Evolutionary conservation across 179 eudicot species (phyloP).

Genomic region (Corrigiola litoralis): DNA sequence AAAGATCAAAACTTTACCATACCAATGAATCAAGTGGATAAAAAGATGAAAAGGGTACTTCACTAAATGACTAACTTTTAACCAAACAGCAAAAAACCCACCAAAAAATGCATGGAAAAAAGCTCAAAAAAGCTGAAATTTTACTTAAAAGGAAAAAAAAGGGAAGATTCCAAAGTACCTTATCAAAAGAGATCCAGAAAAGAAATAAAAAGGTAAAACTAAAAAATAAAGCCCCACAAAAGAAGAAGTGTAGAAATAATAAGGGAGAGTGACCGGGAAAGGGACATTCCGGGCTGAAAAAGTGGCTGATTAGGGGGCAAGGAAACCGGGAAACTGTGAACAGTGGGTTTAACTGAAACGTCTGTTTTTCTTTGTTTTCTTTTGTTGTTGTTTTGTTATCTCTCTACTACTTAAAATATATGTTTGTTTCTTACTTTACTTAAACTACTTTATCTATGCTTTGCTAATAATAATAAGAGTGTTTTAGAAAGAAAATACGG

Average conservation of each 20-base stretch:
- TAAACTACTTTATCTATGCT: too few relatives aligned
- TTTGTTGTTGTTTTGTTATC: too few relatives aligned
- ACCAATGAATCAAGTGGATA: too few relatives aligned
- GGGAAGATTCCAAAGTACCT: slow-evolving; percentile 4
- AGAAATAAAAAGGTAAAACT: background rate
- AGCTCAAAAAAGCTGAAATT: slow-evolving; percentile 1
- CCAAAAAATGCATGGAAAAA: background rate
- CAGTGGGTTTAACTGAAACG: background rate
- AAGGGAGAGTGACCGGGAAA: background rate
- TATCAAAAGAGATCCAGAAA: too few relatives aligned
- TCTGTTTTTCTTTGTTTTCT: too few relatives aligned
- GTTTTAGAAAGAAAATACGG: too few relatives aligned
- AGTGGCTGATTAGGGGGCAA: background rate
- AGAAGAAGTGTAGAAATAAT: background rate
- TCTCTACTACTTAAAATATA: too few relatives aligned
- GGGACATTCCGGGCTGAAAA: slow-evolving; percentile 1
- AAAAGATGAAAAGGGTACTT: background rate
- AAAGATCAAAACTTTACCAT: too few relatives aligned
- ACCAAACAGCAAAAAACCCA: background rate
- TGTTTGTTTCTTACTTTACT: too few relatives aligned
- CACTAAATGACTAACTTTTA: slow-evolving; percentile 2
- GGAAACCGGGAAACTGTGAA: background rate
- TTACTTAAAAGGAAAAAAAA: background rate
- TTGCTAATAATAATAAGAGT: too few relatives aligned
- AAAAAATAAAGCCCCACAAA: background rate